These are phyloP conservation scores for Penicillium argentinense DNA, from an alignment of 495 filamentous ascomycete genomes.

Conservation along the genomic window DNA sequence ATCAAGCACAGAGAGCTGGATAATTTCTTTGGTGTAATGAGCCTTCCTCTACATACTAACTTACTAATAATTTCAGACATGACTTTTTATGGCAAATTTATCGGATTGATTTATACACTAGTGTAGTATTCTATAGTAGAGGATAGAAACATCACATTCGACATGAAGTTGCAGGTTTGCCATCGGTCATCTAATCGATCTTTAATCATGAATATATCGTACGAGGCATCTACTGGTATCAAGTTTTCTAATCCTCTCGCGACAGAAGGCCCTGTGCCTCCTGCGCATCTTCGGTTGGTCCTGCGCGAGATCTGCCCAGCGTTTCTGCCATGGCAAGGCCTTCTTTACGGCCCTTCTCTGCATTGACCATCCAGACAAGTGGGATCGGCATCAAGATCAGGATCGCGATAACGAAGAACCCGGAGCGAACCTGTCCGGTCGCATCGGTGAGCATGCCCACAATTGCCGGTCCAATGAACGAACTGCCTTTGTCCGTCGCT, in stretches of 20 bases:
- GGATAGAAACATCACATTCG: too few species aligned
- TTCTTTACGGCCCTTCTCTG: slow-evolving; percentile 73
- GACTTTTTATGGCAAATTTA: too few species aligned
- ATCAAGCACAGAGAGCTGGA: too few species aligned
- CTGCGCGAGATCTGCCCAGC: slow-evolving; percentile 40
- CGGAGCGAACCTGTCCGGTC: slow-evolving; percentile 78
- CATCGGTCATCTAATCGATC: neutral
- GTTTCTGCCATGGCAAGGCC: slow-evolving; percentile 63
- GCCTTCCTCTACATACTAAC: too few species aligned
- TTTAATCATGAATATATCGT: neutral
- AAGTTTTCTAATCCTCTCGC: slow-evolving; percentile 5
- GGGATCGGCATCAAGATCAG: slow-evolving; percentile 76
- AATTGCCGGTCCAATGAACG: slow-evolving; percentile 83
- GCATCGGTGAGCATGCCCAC: slow-evolving; percentile 81
- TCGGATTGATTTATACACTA: too few species aligned
- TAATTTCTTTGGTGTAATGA: too few species aligned
- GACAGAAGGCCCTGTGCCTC: slow-evolving; percentile 38
- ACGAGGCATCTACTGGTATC: neutral
- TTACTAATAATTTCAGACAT: too few species aligned
- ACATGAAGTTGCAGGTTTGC: too few species aligned
- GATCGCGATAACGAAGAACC: slow-evolving; percentile 84
- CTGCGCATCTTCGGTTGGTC: slow-evolving; percentile 9
- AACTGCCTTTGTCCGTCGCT: slow-evolving; percentile 90
- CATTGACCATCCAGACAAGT: slow-evolving; percentile 74
- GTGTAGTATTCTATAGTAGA: too few species aligned